These are phyloP conservation scores for Cystobasidium pallidum DNA, from an alignment of 1,284 basidiomycete genomes.

Conservation along the genomic window DNA sequence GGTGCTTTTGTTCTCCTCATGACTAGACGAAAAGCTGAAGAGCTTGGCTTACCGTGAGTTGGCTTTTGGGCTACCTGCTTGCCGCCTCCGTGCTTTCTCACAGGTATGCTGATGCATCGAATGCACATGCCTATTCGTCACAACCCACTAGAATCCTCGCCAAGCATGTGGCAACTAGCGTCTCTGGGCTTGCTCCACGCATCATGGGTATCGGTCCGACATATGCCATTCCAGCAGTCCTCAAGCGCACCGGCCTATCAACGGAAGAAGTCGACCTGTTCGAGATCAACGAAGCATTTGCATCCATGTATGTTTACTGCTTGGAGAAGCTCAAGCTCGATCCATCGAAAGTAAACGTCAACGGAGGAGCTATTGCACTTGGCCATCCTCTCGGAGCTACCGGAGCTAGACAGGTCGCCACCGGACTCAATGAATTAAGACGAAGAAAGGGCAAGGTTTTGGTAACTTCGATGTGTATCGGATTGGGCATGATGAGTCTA, in stretches of 20 bases:
- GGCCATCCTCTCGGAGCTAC: constrained; percentile 62
- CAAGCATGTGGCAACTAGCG: constrained; percentile 75
- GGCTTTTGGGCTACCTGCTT: too few species aligned
- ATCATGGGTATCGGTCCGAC: constrained; percentile 74
- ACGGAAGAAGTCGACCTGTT: constrained; percentile 75
- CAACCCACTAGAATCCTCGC: constrained; percentile 63
- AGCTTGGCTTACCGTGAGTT: constrained; percentile 65
- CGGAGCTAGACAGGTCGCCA: constrained; percentile 74
- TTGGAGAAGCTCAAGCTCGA: constrained; percentile 73
- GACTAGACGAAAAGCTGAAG: constrained; percentile 78
- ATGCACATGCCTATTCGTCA: neutral
- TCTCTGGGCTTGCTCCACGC: constrained; percentile 64
- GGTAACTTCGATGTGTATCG: constrained; percentile 78
- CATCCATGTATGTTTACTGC: constrained; percentile 82
- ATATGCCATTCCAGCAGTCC: constrained; percentile 69
- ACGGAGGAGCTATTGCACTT: constrained; percentile 59
- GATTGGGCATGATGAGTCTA: constrained; percentile 6
- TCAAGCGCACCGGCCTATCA: constrained; percentile 68
- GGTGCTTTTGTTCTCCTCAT: constrained; percentile 83
- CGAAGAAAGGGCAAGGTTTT: constrained; percentile 78
- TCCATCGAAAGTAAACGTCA: constrained; percentile 70
- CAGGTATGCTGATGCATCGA: too few species aligned
- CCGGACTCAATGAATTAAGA: constrained; percentile 78
- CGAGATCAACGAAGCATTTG: constrained; percentile 90
- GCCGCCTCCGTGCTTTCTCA: too few species aligned